Percentiles rank a stretch among this genome's conserved stretches.
Conservation (phyloP, 2,329 filamentous ascomycete genomes). For the Karstenula rhodostoma region DNA sequence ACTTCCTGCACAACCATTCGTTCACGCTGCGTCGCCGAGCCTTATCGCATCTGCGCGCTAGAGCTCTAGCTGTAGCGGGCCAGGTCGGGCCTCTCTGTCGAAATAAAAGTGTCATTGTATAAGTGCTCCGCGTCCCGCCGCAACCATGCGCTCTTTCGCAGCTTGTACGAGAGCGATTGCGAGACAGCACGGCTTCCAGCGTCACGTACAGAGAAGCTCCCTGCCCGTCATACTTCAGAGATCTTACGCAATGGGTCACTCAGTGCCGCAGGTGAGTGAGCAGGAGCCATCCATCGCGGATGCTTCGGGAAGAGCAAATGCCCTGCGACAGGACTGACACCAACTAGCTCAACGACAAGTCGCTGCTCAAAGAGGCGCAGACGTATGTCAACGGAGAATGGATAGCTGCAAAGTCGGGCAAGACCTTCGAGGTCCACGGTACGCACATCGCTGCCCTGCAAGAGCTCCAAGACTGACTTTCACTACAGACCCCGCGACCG, state of each 20-base stretch:
- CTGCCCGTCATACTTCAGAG: conserved; percentile 47
- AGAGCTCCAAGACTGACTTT: conserved; percentile 16
- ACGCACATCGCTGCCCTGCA: not conserved
- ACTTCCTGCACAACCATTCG: conserved; percentile 3
- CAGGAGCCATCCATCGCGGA: not conserved
- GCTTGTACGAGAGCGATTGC: conserved; percentile 42
- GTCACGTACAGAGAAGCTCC: conserved; percentile 41
- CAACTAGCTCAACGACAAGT: conserved; percentile 58
- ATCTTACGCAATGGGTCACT: conserved; percentile 55
- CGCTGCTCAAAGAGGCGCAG: conserved; percentile 79
- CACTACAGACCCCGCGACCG: conserved; percentile 77
- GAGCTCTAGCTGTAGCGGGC: not conserved
- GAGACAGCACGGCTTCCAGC: conserved; percentile 39
- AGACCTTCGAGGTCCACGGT: conserved; percentile 85
- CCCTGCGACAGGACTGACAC: conserved; percentile 21
- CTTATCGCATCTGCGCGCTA: conserved; percentile 7
- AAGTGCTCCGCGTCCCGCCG: conserved; percentile 4
- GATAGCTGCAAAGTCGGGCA: conserved; percentile 82
- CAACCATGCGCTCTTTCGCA: conserved; percentile 44
- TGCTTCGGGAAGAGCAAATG: not conserved
- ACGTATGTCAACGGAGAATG: conserved; percentile 93
- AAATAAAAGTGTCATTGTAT: not conserved
- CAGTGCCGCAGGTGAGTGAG: conserved; percentile 49
- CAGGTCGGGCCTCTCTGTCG: not conserved
- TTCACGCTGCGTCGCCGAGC: not conserved